phyloP scores from a whole-genome alignment of 2,329 filamentous ascomycete species.

The Mariannaea elegans region DNA sequence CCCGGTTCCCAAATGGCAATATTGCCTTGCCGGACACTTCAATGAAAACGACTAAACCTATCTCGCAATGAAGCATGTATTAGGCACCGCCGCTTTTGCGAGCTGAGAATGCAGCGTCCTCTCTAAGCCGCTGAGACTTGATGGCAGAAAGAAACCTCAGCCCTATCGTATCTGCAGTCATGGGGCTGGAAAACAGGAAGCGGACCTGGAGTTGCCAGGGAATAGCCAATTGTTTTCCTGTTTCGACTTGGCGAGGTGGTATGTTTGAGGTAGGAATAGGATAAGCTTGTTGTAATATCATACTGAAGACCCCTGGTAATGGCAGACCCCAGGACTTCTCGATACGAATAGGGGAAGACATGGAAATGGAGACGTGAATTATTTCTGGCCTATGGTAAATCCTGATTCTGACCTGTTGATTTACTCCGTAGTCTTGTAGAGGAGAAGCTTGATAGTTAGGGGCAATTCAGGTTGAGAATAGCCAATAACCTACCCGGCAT shows the following conservation, averaged over 20 bases:
- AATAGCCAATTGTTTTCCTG: neutral
- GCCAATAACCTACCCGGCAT: too few species aligned
- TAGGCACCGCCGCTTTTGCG: conserved; percentile 1
- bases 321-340: too few species aligned
- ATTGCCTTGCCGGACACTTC: neutral
- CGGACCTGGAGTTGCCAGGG: neutral
- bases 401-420: too few species aligned
- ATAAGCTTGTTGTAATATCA: neutral
- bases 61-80: neutral
- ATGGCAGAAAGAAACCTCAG: neutral
- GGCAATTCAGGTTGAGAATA: too few species aligned
- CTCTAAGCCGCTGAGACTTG: neutral
- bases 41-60: too few species aligned
- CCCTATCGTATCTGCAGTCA: conserved; percentile 16
- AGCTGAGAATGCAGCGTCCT: neutral
- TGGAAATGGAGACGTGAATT: too few species aligned
- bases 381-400: too few species aligned
- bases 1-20: neutral
- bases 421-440: too few species aligned
- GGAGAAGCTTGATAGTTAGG: too few species aligned
- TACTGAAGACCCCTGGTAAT: neutral
- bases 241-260: neutral
- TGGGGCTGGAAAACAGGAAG: neutral
- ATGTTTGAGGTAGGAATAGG: neutral
- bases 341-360: too few species aligned